Conservation (phyloP, 306 rosid species). For the Lathyrus tuberosus region DNA sequence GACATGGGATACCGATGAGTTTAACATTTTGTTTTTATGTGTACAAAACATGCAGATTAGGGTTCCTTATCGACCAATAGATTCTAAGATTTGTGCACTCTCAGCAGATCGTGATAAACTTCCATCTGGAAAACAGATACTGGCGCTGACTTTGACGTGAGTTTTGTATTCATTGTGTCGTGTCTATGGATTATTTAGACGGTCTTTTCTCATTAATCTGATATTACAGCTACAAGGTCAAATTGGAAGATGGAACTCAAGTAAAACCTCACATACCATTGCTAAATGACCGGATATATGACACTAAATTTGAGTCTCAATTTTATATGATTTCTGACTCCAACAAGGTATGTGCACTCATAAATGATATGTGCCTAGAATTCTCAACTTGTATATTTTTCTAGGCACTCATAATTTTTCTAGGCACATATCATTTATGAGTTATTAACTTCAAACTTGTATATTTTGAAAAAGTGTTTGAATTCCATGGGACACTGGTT, state of each 20-base stretch:
- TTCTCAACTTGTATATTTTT: too few species aligned
- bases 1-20: conserved; percentile 3
- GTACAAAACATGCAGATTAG: conserved; percentile 62
- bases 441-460: conserved; percentile 14
- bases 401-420: too few species aligned
- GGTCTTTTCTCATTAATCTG: conserved; percentile 32
- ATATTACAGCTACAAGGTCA: conserved; percentile 83
- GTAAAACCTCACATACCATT: conserved; percentile 81
- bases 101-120: conserved; percentile 82
- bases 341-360: conserved; percentile 88
- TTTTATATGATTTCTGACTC: conserved; percentile 87
- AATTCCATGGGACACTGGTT: conserved; percentile 18
- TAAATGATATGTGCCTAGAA: too few species aligned
- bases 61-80: conserved; percentile 83
- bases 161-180: conserved; percentile 41
- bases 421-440: conserved; percentile 33
- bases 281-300: conserved; percentile 84
- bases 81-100: conserved; percentile 75
- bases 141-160: conserved; percentile 85
- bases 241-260: conserved; percentile 90
- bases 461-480: conserved; percentile 9
- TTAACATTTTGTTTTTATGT: conserved; percentile 29
- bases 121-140: conserved; percentile 88
- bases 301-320: conserved; percentile 90
- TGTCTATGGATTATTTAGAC: conserved; percentile 27